Evolutionary conservation across 2,329 filamentous ascomycete genomes (phyloP).

Genomic region (Lecanoromycetidae sp.): DNA sequence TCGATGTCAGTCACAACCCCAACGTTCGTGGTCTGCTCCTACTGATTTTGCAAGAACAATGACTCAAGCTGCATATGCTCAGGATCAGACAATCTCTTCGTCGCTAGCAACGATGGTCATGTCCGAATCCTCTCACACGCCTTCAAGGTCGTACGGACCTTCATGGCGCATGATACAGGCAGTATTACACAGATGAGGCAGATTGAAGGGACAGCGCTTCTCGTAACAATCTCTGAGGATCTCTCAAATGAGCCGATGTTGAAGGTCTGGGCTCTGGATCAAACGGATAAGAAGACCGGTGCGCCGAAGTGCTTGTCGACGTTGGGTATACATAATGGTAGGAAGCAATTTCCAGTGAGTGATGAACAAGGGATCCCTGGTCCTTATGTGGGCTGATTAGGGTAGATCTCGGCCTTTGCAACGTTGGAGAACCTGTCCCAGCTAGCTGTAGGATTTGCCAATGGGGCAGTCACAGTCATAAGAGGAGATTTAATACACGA

Average conservation of each 20-base stretch:
- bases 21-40: background rate
- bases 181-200: slow-evolving; percentile 87
- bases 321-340: slow-evolving; percentile 73
- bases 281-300: slow-evolving; percentile 85
- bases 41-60: slow-evolving; percentile 33
- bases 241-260: slow-evolving; percentile 74
- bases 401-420: slow-evolving; percentile 74
- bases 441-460: slow-evolving; percentile 88
- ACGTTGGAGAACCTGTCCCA: slow-evolving; percentile 81
- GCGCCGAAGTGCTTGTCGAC: slow-evolving; percentile 79
- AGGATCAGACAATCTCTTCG: slow-evolving; percentile 77
- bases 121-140: slow-evolving; percentile 77
- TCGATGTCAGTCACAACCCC: slow-evolving; percentile 53
- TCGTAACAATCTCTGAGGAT: slow-evolving; percentile 75
- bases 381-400: slow-evolving; percentile 12
- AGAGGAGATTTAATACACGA: slow-evolving; percentile 92
- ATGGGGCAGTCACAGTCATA: slow-evolving; percentile 86
- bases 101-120: slow-evolving; percentile 72
- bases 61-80: slow-evolving; percentile 75
- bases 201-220: slow-evolving; percentile 70
- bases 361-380: background rate
- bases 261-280: slow-evolving; percentile 97
- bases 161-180: slow-evolving; percentile 66
- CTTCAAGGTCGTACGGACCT: slow-evolving; percentile 78
- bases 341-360: slow-evolving; percentile 79